Conservation (phyloP, 192 early-diverging fungal species). For the Funneliformis geosporum region DNA sequence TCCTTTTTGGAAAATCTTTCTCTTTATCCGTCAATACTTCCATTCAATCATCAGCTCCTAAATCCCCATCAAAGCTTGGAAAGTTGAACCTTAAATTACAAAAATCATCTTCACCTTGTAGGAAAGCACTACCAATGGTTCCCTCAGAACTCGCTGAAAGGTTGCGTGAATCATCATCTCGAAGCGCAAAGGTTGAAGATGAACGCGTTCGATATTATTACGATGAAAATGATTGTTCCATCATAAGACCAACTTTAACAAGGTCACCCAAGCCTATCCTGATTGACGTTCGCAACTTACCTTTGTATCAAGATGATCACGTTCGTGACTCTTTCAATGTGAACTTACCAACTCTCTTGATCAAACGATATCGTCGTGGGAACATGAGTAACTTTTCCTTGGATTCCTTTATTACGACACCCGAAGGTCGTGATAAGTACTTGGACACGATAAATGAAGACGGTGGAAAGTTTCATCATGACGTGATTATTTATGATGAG, state of each 20-base stretch:
- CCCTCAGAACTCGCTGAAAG: constrained; percentile 24
- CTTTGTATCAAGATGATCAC: constrained; percentile 46
- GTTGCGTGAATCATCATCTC: constrained; percentile 3
- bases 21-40: constrained; percentile 8
- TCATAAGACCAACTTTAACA: neutral
- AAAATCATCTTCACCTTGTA: constrained; percentile 11
- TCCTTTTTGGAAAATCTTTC: constrained; percentile 15
- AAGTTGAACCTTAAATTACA: constrained; percentile 14
- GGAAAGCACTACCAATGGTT: constrained; percentile 26
- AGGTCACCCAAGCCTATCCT: constrained; percentile 32
- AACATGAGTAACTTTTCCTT: constrained; percentile 53
- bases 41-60: neutral
- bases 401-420: constrained; percentile 55
- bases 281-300: constrained; percentile 49
- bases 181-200: neutral
- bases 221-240: neutral
- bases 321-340: constrained; percentile 54
- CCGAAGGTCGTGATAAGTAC: constrained; percentile 48
- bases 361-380: constrained; percentile 52
- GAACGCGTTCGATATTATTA: neutral
- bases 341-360: constrained; percentile 54
- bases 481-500: constrained; percentile 53
- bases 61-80: constrained; percentile 13
- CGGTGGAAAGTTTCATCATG: constrained; percentile 14
- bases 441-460: constrained; percentile 30